A percentile compares a stretch with the other conserved stretches of the same genome.
Evolutionary conservation across 768 basidiomycete genomes (phyloP).

Genomic region (Xanthoconium stramineum): DNA sequence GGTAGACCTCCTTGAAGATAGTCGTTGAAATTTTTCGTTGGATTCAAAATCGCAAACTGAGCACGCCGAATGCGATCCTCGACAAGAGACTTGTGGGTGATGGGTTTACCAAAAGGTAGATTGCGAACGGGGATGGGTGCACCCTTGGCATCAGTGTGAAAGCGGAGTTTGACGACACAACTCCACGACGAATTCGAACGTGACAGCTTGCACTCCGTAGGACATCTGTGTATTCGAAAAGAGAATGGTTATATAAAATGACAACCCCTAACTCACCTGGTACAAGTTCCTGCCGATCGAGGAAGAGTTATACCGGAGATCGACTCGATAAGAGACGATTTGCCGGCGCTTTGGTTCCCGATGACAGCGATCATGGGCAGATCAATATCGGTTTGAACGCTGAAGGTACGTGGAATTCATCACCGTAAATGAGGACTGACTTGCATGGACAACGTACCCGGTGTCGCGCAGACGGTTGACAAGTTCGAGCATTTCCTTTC

Average conservation of each 20-base stretch:
- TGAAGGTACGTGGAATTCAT: neutral
- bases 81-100: neutral
- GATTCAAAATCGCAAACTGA: conserved; percentile 2
- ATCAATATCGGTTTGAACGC: conserved; percentile 3
- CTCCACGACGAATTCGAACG: neutral
- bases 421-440: neutral
- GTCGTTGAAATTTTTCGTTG: neutral
- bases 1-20: neutral
- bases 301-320: conserved; percentile 1
- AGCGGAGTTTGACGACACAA: neutral
- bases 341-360: conserved; percentile 1
- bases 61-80: conserved; percentile 1
- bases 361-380: conserved; percentile 4
- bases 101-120: neutral
- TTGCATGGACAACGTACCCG: conserved; percentile 36
- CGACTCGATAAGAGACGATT: neutral
- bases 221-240: neutral
- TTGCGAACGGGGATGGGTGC: neutral
- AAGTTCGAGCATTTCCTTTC: conserved; percentile 52
- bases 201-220: conserved; percentile 3
- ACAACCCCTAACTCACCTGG: neutral
- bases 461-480: conserved; percentile 62
- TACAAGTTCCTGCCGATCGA: neutral
- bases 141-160: neutral
- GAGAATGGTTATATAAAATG: no score